Evolutionary conservation across 495 filamentous ascomycete genomes (phyloP).

Genomic region (Coniosporium apollinis): DNA sequence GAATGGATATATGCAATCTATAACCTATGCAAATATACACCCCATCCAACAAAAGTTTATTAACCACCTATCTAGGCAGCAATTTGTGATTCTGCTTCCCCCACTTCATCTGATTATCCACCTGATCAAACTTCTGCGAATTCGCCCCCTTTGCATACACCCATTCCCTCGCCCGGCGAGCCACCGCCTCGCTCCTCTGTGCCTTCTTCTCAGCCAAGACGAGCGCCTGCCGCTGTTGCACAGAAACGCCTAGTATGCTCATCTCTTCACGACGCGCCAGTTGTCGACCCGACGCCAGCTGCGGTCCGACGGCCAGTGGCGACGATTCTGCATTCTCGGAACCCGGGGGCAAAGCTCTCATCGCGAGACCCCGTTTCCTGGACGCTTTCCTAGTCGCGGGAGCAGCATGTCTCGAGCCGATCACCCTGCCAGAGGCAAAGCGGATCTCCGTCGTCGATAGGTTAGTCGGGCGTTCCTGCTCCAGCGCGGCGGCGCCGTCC

Average conservation of each 20-base stretch:
- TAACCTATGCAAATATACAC: not conserved
- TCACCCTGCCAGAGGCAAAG: constrained; percentile 11
- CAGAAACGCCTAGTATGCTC: constrained; percentile 12
- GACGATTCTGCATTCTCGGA: constrained; percentile 8
- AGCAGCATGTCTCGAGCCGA: constrained; percentile 7
- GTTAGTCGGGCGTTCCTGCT: constrained; percentile 1
- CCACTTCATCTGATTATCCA: constrained; percentile 10
- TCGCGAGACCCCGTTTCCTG: constrained; percentile 3
- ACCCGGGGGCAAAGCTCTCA: constrained; percentile 7
- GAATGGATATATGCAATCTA: not conserved
- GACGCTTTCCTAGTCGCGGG: constrained; percentile 6
- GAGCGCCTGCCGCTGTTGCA: constrained; percentile 10
- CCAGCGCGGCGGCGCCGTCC: constrained; percentile 1
- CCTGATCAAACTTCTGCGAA: constrained; percentile 13
- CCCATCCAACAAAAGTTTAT: constrained; percentile 1
- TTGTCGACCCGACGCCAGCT: constrained; percentile 9
- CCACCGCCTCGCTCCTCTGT: constrained; percentile 12
- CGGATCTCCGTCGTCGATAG: constrained; percentile 11
- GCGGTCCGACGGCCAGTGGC: constrained; percentile 5
- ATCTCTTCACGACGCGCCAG: constrained; percentile 13
- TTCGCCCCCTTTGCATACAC: constrained; percentile 11
- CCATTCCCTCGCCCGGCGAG: constrained; percentile 11
- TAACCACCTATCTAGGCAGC: constrained; percentile 4
- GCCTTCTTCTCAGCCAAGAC: constrained; percentile 12
- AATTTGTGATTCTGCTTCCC: constrained; percentile 14